Base-by-base conservation (phyloP, 192 early-diverging fungal species). In the Anaeromyces robustus region DNA sequence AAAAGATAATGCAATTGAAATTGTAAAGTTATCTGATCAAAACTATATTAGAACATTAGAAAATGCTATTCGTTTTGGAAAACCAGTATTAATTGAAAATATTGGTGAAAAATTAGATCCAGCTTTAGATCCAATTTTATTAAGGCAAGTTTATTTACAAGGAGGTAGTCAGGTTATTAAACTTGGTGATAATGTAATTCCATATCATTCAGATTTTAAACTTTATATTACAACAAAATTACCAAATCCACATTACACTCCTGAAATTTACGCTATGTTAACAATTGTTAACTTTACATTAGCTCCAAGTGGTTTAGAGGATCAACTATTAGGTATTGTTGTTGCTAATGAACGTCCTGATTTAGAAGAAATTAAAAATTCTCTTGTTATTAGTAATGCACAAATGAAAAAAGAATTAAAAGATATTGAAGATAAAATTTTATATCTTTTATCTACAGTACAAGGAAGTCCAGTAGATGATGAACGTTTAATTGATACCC, bases 401-500 rank as follows among this genome's bases (percentile, higher is more conserved):
- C 87, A 88, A 82, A 90, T 90, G 89, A 90, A 90, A 79, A 86
- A 88, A 34, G 89, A 90, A 80, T 86, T 90, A 30, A 90, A 90
- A 79, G 89, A 90, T 78, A 90, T 90, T 78, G 89, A 90, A 80
- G 89, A 90, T 79, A 90, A 90, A 80, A 90, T 90, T 52, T 82
- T 90, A 29, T 90, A 90, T 81, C 84, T 90, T 19, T 82, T 90
- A 22, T 90, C 89, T 28, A 89, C 88, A 0, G 89, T 90, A 22
- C 89, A 90, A 83, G 89, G 89, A 16, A 88, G 87, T 82, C 89
- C 89, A 17, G 89, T 90, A 0, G 89, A 90, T 81, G 89, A 90
- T 78, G 89, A 90, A 80, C 84, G 89, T 0, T 82, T 90, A 80
- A 90, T 90, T 81, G 89, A 90, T 79, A 90, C 89, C 0, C 79